A percentile compares a stretch with the other conserved stretches of the same genome.
Conservation (phyloP, 1,284 basidiomycete species). For the Gymnopus androsaceus region DNA sequence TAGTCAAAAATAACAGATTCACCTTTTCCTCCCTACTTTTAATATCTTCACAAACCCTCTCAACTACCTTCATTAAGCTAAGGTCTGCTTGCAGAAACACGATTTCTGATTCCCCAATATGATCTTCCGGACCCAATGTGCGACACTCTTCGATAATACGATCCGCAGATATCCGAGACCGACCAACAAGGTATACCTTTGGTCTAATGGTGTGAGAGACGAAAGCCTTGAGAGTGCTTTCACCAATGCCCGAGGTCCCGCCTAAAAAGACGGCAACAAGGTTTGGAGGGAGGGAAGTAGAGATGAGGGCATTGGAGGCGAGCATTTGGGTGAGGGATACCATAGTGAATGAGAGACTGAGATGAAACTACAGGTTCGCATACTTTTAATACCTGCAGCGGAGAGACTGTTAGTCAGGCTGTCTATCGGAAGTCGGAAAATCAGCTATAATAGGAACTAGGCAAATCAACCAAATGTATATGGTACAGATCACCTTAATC, state of each 20-base stretch:
- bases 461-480: no score
- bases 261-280: background rate
- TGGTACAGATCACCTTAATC: no score
- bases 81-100: background rate
- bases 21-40: background rate
- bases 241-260: background rate
- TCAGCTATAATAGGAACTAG: no score
- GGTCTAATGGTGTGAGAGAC: background rate
- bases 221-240: background rate
- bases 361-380: background rate
- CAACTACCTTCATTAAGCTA: background rate
- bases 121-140: background rate
- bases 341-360: background rate
- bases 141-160: background rate
- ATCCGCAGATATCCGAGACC: background rate
- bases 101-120: background rate
- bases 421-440: background rate
- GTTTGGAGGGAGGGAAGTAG: background rate
- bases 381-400: no score
- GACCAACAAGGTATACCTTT: background rate
- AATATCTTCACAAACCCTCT: background rate
- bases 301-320: background rate
- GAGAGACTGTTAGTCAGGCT: no score
- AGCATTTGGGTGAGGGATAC: background rate
- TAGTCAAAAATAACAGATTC: background rate